Conservation (phyloP, 768 basidiomycete species). For the Kwoniella sp. region DNA sequence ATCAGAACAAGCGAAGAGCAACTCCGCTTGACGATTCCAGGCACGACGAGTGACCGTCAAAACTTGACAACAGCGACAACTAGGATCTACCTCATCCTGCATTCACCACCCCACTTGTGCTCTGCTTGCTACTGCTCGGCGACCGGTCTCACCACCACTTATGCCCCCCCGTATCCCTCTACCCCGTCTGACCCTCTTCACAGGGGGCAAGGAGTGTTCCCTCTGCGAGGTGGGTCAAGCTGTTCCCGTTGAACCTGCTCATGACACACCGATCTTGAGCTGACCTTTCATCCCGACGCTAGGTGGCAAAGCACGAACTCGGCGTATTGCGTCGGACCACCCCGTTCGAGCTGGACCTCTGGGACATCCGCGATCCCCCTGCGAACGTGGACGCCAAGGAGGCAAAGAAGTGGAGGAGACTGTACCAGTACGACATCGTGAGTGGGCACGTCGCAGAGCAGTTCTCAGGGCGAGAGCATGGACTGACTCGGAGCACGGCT, state of each 20-base stretch:
- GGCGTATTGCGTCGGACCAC: conserved; percentile 29
- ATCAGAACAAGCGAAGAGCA: too few relatives aligned
- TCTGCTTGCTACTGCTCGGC: too few relatives aligned
- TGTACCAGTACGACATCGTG: conserved; percentile 49
- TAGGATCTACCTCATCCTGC: too few relatives aligned
- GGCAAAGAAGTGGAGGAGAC: conserved; percentile 40
- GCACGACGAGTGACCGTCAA: neutral
- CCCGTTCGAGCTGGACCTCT: conserved; percentile 40
- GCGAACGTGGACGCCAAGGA: conserved; percentile 26
- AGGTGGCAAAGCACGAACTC: conserved; percentile 46
- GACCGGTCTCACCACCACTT: too few relatives aligned
- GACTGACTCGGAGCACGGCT: neutral
- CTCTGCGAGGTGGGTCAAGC: conserved; percentile 45
- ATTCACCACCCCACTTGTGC: too few relatives aligned
- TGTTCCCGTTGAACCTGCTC: neutral
- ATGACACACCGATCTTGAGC: too few relatives aligned
- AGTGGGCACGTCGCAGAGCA: conserved; percentile 14
- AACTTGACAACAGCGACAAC: neutral
- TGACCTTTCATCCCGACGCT: neutral
- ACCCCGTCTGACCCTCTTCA: conserved; percentile 44
- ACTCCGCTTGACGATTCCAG: too few relatives aligned
- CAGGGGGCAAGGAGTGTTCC: conserved; percentile 49
- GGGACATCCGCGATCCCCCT: conserved; percentile 47
- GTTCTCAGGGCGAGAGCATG: too few relatives aligned
- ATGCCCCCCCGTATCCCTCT: conserved; percentile 38